Percentiles rank a stretch among this genome's conserved stretches.
These are phyloP conservation scores for Lepidium campestre DNA, from an alignment of 441 rosid genomes.

Conservation along the genomic window DNA sequence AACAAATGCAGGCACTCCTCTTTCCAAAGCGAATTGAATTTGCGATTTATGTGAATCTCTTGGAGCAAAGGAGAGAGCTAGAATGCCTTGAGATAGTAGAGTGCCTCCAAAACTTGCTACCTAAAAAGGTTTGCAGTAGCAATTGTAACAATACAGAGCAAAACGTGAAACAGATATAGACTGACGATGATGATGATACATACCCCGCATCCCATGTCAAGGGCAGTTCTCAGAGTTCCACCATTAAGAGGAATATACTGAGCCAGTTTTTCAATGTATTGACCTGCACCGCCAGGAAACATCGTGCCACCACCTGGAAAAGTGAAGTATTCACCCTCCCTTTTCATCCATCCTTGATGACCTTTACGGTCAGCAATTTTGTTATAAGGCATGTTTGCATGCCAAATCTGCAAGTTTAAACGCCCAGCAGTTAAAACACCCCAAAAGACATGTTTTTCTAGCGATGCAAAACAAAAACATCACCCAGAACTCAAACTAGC, in stretches of 20 bases:
- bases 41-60: constrained; percentile 93
- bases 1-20: constrained; percentile 95
- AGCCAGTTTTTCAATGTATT: constrained; percentile 75
- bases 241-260: constrained; percentile 73
- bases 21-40: constrained; percentile 84
- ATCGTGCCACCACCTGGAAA: constrained; percentile 97
- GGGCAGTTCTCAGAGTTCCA: constrained; percentile 82
- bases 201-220: constrained; percentile 99
- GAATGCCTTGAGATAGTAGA: constrained; percentile 60
- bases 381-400: constrained; percentile 86
- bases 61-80: constrained; percentile 86
- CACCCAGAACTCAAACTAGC: background rate
- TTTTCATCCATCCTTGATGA: constrained; percentile 98
- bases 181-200: background rate
- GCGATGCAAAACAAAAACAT: background rate
- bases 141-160: background rate
- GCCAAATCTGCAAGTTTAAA: constrained; percentile 68
- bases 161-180: background rate
- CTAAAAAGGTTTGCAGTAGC: constrained; percentile 29
- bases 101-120: constrained; percentile 97
- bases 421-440: background rate
- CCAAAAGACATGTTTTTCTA: background rate
- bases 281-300: constrained; percentile 94
- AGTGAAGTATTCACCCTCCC: constrained; percentile 64
- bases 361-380: constrained; percentile 96